These are phyloP conservation scores for Aspergillus cejpii DNA, from an alignment of 2,329 filamentous ascomycete species.

Conservation along the genomic window DNA sequence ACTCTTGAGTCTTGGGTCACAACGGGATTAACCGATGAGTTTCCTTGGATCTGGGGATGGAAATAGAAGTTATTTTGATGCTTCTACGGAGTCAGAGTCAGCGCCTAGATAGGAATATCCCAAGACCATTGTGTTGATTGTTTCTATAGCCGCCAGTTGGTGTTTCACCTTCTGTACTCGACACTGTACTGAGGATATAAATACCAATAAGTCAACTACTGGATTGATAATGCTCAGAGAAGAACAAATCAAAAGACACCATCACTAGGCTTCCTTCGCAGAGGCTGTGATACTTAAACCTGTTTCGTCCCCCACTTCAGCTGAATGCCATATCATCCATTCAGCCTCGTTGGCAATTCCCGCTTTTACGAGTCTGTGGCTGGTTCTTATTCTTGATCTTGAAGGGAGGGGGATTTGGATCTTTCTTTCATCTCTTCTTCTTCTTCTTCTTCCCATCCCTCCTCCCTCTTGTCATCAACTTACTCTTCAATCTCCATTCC, in stretches of 20 bases:
- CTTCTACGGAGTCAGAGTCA: neutral
- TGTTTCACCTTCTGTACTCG: neutral
- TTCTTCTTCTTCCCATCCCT: neutral
- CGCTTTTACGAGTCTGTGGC: constrained; percentile 10
- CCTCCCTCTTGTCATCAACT: neutral
- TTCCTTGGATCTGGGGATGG: constrained; percentile 8
- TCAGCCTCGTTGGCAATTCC: constrained; percentile 2
- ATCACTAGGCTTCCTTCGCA: neutral
- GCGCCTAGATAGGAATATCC: neutral
- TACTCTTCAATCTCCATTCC: constrained; percentile 2
- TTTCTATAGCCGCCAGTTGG: neutral
- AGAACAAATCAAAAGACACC: neutral
- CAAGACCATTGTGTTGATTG: neutral
- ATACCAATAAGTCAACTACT: no score
- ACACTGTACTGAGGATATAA: no score
- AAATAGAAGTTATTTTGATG: neutral
- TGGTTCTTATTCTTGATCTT: neutral
- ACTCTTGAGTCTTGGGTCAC: constrained; percentile 5
- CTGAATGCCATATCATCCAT: constrained; percentile 10
- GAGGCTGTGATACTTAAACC: neutral
- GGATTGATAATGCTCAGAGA: neutral
- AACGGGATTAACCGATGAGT: constrained; percentile 12
- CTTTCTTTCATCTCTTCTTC: constrained; percentile 4
- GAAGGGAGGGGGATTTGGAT: neutral
- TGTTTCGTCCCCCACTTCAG: constrained; percentile 14